Conservation (phyloP, 2,329 filamentous ascomycete species). For the Colletotrichum agaves region DNA sequence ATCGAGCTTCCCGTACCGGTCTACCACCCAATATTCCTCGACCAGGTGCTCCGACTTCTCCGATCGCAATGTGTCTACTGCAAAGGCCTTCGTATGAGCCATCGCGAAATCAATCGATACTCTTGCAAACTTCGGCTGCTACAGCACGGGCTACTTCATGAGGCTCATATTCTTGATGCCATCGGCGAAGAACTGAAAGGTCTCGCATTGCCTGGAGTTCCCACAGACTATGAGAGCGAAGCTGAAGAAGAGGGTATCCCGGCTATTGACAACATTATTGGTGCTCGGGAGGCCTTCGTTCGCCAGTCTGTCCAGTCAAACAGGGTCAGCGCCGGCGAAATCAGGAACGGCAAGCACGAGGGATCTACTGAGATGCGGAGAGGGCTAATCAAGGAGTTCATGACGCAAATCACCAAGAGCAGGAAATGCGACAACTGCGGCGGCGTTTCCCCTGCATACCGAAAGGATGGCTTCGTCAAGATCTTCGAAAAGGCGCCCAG, state of each 20-base stretch:
- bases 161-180: constrained; percentile 69
- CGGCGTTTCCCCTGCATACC: constrained; percentile 82
- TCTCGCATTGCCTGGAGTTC: constrained; percentile 51
- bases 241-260: constrained; percentile 72
- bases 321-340: constrained; percentile 58
- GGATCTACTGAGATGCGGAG: constrained; percentile 81
- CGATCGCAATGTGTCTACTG: constrained; percentile 93
- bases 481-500: constrained; percentile 88
- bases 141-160: constrained; percentile 82
- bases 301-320: constrained; percentile 74
- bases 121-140: constrained; percentile 87
- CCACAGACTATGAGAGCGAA: constrained; percentile 62
- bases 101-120: constrained; percentile 80
- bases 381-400: constrained; percentile 82
- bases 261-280: constrained; percentile 62
- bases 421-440: constrained; percentile 75
- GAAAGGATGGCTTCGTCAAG: constrained; percentile 92
- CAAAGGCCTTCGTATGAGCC: constrained; percentile 83
- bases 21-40: constrained; percentile 97
- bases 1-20: constrained; percentile 94
- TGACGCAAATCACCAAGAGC: constrained; percentile 75
- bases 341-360: constrained; percentile 79
- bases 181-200: constrained; percentile 59
- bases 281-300: constrained; percentile 74
- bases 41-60: constrained; percentile 86